Conservation (phyloP, 2,329 filamentous ascomycete species). For the Aspergillus cejpii region DNA sequence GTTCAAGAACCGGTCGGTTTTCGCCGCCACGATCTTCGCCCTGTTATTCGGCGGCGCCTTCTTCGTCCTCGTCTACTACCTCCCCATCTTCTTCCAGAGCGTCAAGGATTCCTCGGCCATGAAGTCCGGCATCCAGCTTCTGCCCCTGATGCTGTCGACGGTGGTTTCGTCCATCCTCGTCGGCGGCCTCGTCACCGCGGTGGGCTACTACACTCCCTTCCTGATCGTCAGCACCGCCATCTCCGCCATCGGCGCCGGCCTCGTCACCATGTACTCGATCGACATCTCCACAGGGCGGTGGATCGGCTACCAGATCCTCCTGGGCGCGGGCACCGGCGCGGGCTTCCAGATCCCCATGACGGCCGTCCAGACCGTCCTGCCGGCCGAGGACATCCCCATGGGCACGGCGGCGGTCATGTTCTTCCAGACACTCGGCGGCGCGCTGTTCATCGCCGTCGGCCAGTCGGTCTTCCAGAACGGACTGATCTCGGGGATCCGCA, state of each 20-base stretch:
- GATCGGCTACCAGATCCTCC: conserved; percentile 36
- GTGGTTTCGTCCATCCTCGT: conserved; percentile 31
- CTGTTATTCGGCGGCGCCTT: conserved; percentile 36
- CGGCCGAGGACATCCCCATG: conserved; percentile 28
- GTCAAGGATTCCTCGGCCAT: conserved; percentile 40
- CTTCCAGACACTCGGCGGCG: conserved; percentile 35
- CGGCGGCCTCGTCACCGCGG: conserved; percentile 28
- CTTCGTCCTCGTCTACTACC: conserved; percentile 38
- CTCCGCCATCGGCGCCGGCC: conserved; percentile 36
- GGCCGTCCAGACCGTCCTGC: conserved; percentile 33
- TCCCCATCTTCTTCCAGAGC: conserved; percentile 46
- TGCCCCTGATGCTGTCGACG: conserved; percentile 36
- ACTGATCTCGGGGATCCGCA: conserved; percentile 34
- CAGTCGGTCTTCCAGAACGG: conserved; percentile 48
- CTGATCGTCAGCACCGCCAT: conserved; percentile 33
- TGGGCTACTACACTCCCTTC: conserved; percentile 40
- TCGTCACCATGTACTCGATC: conserved; percentile 36
- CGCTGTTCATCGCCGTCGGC: conserved; percentile 47
- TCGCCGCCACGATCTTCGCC: conserved; percentile 27
- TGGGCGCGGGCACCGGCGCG: conserved; percentile 32
- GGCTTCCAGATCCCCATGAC: conserved; percentile 35
- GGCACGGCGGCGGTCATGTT: conserved; percentile 35
- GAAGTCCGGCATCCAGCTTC: conserved; percentile 41
- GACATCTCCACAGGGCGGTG: conserved; percentile 32
- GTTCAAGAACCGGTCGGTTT: conserved; percentile 42